A percentile compares a stretch with the other conserved stretches of the same genome.
Evolutionary conservation across 768 basidiomycete genomes (phyloP).

Genomic region (Dioszegia aurantiaca): DNA sequence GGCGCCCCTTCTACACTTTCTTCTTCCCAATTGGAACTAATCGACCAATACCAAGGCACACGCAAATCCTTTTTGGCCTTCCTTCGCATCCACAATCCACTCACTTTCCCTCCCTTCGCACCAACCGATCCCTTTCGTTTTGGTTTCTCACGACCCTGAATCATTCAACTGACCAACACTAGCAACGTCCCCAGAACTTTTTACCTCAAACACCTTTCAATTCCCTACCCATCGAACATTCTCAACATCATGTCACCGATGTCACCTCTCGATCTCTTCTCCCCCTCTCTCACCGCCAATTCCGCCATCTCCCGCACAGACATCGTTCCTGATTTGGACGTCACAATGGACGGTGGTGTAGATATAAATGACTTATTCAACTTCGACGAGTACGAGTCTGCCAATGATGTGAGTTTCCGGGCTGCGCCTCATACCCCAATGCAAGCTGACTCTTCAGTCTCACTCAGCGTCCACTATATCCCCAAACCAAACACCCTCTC

Average conservation of each 20-base stretch:
- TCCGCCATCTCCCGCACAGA: conserved; percentile 21
- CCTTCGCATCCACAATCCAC: neutral
- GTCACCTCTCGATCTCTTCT: neutral
- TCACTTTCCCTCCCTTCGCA: neutral
- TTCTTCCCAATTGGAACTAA: too few species aligned
- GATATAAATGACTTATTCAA: conserved; percentile 34
- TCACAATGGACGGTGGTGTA: conserved; percentile 16
- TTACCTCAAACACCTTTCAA: neutral
- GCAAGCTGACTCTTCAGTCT: conserved; percentile 21
- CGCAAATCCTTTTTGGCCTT: too few species aligned
- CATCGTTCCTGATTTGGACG: conserved; percentile 12
- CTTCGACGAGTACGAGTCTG: conserved; percentile 36
- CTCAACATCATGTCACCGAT: neutral
- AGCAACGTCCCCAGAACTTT: neutral
- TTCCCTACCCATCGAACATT: neutral
- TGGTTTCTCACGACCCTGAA: conserved; percentile 1
- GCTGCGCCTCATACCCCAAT: conserved; percentile 12
- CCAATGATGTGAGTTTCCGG: conserved; percentile 21
- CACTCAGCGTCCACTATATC: conserved; percentile 41
- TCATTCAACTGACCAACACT: neutral
- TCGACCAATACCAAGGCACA: too few species aligned
- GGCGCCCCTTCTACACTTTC: too few species aligned
- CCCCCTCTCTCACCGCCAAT: conserved; percentile 23
- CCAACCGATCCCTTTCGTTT: neutral
- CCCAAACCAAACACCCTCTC: conserved; percentile 41